phyloP scores from a whole-genome alignment of 495 filamentous ascomycete genomes.

The Trichocladium antarcticum region DNA sequence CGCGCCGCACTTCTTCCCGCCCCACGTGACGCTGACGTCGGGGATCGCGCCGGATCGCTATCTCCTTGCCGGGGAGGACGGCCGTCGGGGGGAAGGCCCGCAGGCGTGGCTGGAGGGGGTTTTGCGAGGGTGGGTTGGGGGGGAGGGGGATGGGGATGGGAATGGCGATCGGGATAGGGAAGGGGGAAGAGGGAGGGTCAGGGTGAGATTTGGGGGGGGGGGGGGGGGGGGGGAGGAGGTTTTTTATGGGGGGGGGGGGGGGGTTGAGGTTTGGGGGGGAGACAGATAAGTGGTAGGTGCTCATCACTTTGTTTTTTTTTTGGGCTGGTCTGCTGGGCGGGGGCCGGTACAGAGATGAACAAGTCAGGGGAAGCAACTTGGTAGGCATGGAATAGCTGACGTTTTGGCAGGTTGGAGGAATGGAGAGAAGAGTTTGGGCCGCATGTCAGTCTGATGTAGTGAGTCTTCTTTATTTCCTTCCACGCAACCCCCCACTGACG shows the following conservation, averaged over 20 bases:
- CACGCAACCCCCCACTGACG: background rate
- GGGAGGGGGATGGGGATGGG: background rate
- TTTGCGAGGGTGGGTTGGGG: background rate
- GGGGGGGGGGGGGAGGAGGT: constrained; percentile 16
- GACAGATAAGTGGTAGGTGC: constrained; percentile 19
- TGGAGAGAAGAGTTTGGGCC: constrained; percentile 21
- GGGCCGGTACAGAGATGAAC: too few species aligned
- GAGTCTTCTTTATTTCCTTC: constrained; percentile 3
- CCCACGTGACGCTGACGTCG: constrained; percentile 26
- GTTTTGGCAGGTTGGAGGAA: constrained; percentile 3
- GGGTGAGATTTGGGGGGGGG: constrained; percentile 13
- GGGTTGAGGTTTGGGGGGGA: constrained; percentile 9
- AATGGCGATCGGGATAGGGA: background rate
- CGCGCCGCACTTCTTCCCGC: constrained; percentile 17
- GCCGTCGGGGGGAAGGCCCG: constrained; percentile 9
- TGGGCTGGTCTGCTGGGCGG: too few species aligned
- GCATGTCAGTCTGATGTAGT: constrained; percentile 29
- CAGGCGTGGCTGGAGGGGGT: constrained; percentile 22
- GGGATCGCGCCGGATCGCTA: constrained; percentile 15
- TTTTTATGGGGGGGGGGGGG: constrained; percentile 14
- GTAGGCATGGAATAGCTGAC: background rate
- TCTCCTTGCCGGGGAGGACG: too few species aligned
- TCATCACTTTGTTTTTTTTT: too few species aligned
- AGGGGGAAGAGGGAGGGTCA: background rate
- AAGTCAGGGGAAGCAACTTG: too few species aligned